Evolutionary conservation across 805 yeast genomes (phyloP).

Genomic region (Starmera quercuum): DNA sequence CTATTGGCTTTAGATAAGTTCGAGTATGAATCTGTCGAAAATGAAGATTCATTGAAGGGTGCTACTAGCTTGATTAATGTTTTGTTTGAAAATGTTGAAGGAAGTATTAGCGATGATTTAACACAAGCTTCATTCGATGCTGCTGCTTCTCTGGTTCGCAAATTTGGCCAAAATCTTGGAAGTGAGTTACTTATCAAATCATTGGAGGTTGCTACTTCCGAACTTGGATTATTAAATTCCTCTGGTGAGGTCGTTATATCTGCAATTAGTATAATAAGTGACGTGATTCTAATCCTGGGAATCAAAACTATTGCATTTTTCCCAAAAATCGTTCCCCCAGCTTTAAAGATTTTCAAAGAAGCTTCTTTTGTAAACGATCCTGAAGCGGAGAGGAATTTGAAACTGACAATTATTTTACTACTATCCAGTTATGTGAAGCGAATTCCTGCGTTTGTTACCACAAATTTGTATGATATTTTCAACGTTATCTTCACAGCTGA

Average conservation of each 20-base stretch:
- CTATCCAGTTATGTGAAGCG: slow-evolving; percentile 70
- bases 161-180: slow-evolving; percentile 48
- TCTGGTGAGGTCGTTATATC: slow-evolving; percentile 64
- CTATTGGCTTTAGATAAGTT: slow-evolving; percentile 60
- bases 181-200: slow-evolving; percentile 38
- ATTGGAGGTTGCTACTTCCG: slow-evolving; percentile 42
- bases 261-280: slow-evolving; percentile 64
- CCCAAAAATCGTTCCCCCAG: slow-evolving; percentile 76
- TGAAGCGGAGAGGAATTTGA: slow-evolving; percentile 34
- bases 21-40: slow-evolving; percentile 54
- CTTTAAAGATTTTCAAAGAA: slow-evolving; percentile 50
- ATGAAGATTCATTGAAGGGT: slow-evolving; percentile 39
- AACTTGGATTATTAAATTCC: slow-evolving; percentile 43
- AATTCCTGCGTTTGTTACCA: slow-evolving; percentile 77
- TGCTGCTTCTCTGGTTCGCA: slow-evolving; percentile 51
- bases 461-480: slow-evolving; percentile 59
- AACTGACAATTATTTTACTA: slow-evolving; percentile 63
- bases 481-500: slow-evolving; percentile 48
- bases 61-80: slow-evolving; percentile 44
- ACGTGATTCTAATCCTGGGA: slow-evolving; percentile 67
- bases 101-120: slow-evolving; percentile 31
- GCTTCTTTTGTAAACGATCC: slow-evolving; percentile 13
- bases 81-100: slow-evolving; percentile 32
- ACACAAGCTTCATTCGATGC: slow-evolving; percentile 68
- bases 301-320: slow-evolving; percentile 79